Conservation (phyloP, 1,284 basidiomycete species). For the Ustilago crameri region DNA sequence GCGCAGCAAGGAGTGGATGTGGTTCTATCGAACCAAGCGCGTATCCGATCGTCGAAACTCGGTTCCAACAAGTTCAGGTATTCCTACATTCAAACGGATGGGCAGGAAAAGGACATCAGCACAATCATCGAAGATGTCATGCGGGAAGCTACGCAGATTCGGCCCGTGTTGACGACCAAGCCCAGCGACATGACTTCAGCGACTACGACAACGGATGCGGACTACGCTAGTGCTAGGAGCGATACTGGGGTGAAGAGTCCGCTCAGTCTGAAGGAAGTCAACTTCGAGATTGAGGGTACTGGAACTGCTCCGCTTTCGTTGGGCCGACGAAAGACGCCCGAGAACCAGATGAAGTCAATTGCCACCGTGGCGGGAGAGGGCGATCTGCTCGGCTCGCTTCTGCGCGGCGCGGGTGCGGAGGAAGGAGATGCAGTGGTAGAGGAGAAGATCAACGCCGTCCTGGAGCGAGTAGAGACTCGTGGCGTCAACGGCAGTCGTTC, state of each 20-base stretch:
- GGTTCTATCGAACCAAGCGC: slow-evolving; percentile 80
- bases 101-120: slow-evolving; percentile 86
- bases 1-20: slow-evolving; percentile 86
- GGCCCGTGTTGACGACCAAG: slow-evolving; percentile 32
- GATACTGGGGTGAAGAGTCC: slow-evolving; percentile 30
- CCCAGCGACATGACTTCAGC: slow-evolving; percentile 7
- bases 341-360: not conserved
- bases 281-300: slow-evolving; percentile 25
- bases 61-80: slow-evolving; percentile 83
- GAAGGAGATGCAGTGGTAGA: slow-evolving; percentile 31
- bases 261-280: slow-evolving; percentile 47
- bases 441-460: slow-evolving; percentile 56
- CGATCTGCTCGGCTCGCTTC: slow-evolving; percentile 47
- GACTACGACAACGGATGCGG: slow-evolving; percentile 25
- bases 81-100: slow-evolving; percentile 86
- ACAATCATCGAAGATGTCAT: slow-evolving; percentile 85
- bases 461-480: slow-evolving; percentile 38
- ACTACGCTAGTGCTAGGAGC: slow-evolving; percentile 47
- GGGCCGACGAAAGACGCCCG: slow-evolving; percentile 5
- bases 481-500: not conserved
- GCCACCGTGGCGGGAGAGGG: slow-evolving; percentile 5
- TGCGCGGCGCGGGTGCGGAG: slow-evolving; percentile 14
- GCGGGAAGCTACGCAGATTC: slow-evolving; percentile 5
- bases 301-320: slow-evolving; percentile 21
- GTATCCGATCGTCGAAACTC: slow-evolving; percentile 81